Evolutionary conservation across 83 land plant species (phyloP).

Genomic region (Isoetes engelmannii): DNA sequence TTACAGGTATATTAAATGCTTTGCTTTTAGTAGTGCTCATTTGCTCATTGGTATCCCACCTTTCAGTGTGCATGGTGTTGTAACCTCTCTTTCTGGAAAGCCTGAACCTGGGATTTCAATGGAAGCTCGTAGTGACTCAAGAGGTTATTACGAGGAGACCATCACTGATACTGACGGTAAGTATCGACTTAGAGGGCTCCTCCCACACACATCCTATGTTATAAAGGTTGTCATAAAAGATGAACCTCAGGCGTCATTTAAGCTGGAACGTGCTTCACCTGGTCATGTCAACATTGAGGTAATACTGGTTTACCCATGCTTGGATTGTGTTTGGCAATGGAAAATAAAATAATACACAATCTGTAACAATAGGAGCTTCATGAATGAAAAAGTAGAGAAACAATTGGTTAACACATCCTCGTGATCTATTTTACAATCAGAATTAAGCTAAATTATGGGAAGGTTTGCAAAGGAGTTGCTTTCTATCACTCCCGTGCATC

Average conservation of each 20-base stretch:
- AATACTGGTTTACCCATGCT: conserved; percentile 1
- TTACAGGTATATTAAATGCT: conserved; percentile 49
- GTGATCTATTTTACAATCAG: neutral
- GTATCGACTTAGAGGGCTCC: conserved; percentile 85
- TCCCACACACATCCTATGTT: conserved; percentile 61
- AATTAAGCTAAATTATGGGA: neutral
- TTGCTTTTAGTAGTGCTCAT: too few relatives aligned
- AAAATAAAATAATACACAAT: too few relatives aligned
- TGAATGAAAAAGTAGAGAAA: neutral
- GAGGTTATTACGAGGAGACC: conserved; percentile 87
- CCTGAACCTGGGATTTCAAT: conserved; percentile 72
- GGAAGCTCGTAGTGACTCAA: conserved; percentile 83
- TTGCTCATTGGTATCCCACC: neutral
- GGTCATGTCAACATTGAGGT: conserved; percentile 46
- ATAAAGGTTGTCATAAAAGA: conserved; percentile 56
- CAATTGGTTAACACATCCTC: neutral
- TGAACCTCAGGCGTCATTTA: conserved; percentile 24
- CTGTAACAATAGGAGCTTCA: neutral
- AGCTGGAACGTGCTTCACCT: conserved; percentile 88
- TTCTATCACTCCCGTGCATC: too few relatives aligned
- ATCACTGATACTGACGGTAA: conserved; percentile 64
- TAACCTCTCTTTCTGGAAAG: conserved; percentile 71
- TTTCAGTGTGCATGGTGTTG: conserved; percentile 63
- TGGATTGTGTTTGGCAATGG: neutral
- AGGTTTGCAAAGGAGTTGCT: neutral